Percentiles rank a stretch among this genome's conserved stretches.
These are phyloP conservation scores for Quercus alba DNA, from an alignment of 306 rosid species.

Conservation along the genomic window DNA sequence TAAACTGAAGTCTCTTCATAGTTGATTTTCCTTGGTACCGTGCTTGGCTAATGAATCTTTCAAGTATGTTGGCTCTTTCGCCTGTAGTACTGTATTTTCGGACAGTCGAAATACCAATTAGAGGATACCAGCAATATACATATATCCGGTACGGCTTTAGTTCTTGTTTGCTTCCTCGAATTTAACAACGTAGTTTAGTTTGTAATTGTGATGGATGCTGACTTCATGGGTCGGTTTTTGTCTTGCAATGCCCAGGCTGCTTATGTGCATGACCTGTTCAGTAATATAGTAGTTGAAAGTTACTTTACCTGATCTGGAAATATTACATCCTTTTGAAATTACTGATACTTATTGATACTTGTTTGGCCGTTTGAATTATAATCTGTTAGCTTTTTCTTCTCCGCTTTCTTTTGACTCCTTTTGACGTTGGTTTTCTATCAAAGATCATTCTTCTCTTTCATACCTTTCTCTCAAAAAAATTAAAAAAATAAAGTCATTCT, in stretches of 20 bases:
- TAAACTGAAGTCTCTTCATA: background rate
- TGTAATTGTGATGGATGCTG: background rate
- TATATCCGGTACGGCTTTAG: background rate
- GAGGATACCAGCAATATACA: background rate
- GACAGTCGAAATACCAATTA: background rate
- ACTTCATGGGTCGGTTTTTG: background rate
- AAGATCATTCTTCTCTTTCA: background rate
- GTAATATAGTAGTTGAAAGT: no score
- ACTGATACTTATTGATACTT: background rate
- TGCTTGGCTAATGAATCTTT: background rate
- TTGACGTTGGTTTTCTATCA: background rate
- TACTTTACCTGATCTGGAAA: no score
- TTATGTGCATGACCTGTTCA: background rate
- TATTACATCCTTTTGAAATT: background rate
- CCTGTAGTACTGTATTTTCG: background rate
- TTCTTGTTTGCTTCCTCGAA: background rate
- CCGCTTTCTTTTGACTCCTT: background rate
- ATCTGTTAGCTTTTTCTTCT: background rate
- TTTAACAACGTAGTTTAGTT: background rate
- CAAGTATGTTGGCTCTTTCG: slow-evolving; percentile 4
- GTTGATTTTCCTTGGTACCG: background rate
- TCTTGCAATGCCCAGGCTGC: background rate
- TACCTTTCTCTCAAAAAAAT: no score
- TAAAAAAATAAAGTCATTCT: no score
- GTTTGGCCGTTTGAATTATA: background rate